Evolutionary conservation across 768 basidiomycete species (phyloP).

Genomic region (Mycena rosella): DNA sequence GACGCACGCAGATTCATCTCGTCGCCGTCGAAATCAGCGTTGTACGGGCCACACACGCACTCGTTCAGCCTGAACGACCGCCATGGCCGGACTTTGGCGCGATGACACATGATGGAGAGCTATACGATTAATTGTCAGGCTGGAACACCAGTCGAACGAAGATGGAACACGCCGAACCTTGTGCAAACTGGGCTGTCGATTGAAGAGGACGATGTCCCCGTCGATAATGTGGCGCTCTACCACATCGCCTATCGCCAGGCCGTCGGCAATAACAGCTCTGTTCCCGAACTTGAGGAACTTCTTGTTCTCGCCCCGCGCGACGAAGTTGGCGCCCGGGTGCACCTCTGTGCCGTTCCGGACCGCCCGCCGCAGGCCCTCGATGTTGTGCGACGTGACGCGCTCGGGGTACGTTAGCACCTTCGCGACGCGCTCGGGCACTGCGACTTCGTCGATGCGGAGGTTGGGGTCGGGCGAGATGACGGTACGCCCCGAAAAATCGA

Average conservation of each 20-base stretch:
- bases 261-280: constrained; percentile 82
- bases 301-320: constrained; percentile 86
- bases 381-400: constrained; percentile 92
- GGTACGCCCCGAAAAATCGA: constrained; percentile 97
- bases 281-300: constrained; percentile 93
- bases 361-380: constrained; percentile 78
- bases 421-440: constrained; percentile 95
- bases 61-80: constrained; percentile 97
- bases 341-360: constrained; percentile 90
- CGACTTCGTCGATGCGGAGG: constrained; percentile 97
- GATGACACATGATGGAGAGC: constrained; percentile 99
- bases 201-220: constrained; percentile 97
- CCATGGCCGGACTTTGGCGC: constrained; percentile 96
- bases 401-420: constrained; percentile 97
- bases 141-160: constrained; percentile 16
- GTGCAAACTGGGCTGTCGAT: constrained; percentile 98
- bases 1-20: constrained; percentile 96
- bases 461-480: constrained; percentile 99
- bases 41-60: constrained; percentile 99
- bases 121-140: constrained; percentile 45
- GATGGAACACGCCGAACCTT: constrained; percentile 64
- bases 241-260: constrained; percentile 86
- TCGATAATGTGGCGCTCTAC: constrained; percentile 97
- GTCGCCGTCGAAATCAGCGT: constrained; percentile 99
- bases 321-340: constrained; percentile 97